phyloP scores from a whole-genome alignment of 2,329 filamentous ascomycete genomes.

The Phoma sp. region DNA sequence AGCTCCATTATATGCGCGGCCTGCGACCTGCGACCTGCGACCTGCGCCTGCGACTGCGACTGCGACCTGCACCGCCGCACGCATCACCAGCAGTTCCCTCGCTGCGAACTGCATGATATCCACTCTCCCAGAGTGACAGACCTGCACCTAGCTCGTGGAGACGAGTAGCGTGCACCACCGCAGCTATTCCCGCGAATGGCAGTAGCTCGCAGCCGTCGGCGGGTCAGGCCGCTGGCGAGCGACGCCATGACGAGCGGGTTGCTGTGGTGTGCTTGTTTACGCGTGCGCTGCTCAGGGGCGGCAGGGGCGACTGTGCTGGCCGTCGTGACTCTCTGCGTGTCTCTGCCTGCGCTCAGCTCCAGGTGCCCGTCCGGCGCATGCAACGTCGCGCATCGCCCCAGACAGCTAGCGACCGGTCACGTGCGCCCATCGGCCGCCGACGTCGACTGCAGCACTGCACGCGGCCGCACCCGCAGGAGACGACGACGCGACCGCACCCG shows the following conservation, averaged over 20 bases:
- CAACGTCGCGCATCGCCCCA: background rate
- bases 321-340: background rate
- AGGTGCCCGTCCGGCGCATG: background rate
- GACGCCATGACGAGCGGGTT: background rate
- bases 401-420: background rate
- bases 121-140: background rate
- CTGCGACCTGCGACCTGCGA: too few relatives aligned
- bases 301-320: background rate
- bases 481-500: background rate
- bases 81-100: background rate
- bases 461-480: background rate
- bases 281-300: too few relatives aligned
- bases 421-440: background rate
- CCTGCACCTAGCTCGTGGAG: background rate
- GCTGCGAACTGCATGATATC: background rate
- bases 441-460: constrained; percentile 1
- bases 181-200: constrained; percentile 3
- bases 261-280: background rate
- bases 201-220: background rate
- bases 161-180: constrained; percentile 2
- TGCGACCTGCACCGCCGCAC: too few relatives aligned
- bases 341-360: background rate
- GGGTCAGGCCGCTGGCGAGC: constrained; percentile 8
- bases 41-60: too few relatives aligned
- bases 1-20: too few relatives aligned